Conservation (phyloP, 352 stramenopile species). For the Phytophthora megakarya region DNA sequence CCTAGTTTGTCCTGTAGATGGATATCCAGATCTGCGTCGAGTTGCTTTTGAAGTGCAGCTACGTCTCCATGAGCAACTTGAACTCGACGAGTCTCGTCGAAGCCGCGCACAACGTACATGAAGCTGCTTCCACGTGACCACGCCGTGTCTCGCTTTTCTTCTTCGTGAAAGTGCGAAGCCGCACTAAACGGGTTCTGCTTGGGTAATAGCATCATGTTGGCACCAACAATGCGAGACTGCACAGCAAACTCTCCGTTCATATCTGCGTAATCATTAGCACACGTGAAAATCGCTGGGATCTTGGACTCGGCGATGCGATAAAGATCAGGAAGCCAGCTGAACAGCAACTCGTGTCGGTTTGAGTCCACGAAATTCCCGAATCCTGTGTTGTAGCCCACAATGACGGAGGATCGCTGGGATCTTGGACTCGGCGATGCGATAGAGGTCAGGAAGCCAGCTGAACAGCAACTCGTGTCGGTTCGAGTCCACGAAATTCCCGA, state of each 20-base stretch:
- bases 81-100: constrained; percentile 38
- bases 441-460: constrained; percentile 74
- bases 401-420: constrained; percentile 72
- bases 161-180: constrained; percentile 75
- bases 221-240: constrained; percentile 62
- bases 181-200: constrained; percentile 79
- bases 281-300: constrained; percentile 73
- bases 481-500: constrained; percentile 79
- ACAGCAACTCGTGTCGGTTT: constrained; percentile 50
- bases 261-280: constrained; percentile 78
- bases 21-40: constrained; percentile 55
- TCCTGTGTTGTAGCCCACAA: constrained; percentile 77
- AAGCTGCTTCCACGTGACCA: constrained; percentile 80
- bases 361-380: constrained; percentile 83
- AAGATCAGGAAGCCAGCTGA: constrained; percentile 76
- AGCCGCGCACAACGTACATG: constrained; percentile 59
- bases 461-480: constrained; percentile 55
- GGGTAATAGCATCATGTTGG: constrained; percentile 64
- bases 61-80: constrained; percentile 32
- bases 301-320: constrained; percentile 53
- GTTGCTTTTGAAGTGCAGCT: constrained; percentile 38
- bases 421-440: constrained; percentile 50
- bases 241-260: constrained; percentile 83
- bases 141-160: constrained; percentile 59
- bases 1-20: constrained; percentile 60